These are phyloP conservation scores for Ilyonectria destructans DNA, from an alignment of 2,329 filamentous ascomycete genomes.

Conservation along the genomic window DNA sequence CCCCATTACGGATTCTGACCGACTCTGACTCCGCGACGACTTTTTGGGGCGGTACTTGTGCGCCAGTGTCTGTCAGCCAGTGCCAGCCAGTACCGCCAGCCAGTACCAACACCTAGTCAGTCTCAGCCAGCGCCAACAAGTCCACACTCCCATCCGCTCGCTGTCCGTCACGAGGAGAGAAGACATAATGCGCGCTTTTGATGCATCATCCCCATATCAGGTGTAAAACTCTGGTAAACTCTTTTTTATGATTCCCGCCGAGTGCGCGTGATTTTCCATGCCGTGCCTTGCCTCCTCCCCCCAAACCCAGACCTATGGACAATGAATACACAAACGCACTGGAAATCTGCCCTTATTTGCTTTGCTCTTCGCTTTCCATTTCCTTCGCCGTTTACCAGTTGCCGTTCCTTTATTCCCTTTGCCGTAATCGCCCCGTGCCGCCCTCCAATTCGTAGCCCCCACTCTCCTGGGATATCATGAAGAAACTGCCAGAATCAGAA, in stretches of 20 bases:
- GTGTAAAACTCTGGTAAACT: background rate
- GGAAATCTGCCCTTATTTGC: slow-evolving; percentile 23
- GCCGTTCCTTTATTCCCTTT: slow-evolving; percentile 37
- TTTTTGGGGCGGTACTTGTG: background rate
- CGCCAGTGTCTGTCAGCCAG: no score
- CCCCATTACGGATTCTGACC: slow-evolving; percentile 1
- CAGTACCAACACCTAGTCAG: background rate
- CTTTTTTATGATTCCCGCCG: slow-evolving; percentile 8
- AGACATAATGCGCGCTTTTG: background rate
- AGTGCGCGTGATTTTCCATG: slow-evolving; percentile 16
- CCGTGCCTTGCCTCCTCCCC: slow-evolving; percentile 2
- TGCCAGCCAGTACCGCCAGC: no score
- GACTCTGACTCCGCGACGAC: background rate
- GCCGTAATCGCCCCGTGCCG: slow-evolving; percentile 43
- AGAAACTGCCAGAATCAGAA: slow-evolving; percentile 44
- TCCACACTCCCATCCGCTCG: no score
- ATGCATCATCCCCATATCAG: background rate
- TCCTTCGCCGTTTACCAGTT: slow-evolving; percentile 33
- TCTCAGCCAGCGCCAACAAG: background rate
- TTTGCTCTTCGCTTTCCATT: slow-evolving; percentile 1
- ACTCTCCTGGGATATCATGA: slow-evolving; percentile 51
- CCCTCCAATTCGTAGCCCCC: slow-evolving; percentile 42
- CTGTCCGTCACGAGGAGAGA: background rate
- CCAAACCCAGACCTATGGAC: slow-evolving; percentile 22
- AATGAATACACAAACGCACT: slow-evolving; percentile 29